A percentile compares a stretch with the other conserved stretches of the same genome.
Conservation (phyloP, 2,329 filamentous ascomycete genomes). For the Phoma herbarum region DNA sequence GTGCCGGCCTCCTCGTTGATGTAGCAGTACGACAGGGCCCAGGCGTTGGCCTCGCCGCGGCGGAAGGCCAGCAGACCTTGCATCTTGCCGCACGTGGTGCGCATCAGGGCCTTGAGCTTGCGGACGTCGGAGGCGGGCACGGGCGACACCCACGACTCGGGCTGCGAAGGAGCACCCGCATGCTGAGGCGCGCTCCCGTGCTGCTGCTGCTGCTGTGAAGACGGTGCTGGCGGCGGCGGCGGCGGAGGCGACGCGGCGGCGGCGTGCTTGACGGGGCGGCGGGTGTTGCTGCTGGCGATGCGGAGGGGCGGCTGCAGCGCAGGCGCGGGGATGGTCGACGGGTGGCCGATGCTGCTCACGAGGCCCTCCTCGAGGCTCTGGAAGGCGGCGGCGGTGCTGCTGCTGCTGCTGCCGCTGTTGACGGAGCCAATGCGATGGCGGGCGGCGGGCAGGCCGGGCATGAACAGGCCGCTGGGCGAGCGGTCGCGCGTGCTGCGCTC, state of each 20-base stretch:
- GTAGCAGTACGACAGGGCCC: conserved; percentile 76
- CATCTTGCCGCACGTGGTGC: conserved; percentile 79
- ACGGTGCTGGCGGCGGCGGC: conserved; percentile 23
- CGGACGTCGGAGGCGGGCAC: conserved; percentile 72
- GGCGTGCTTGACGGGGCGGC: conserved; percentile 30
- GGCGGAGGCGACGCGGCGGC: conserved; percentile 19
- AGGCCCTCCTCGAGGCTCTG: conserved; percentile 54
- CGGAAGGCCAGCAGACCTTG: conserved; percentile 79
- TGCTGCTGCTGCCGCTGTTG: conserved; percentile 62
- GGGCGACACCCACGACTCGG: conserved; percentile 50
- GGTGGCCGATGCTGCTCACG: conserved; percentile 54
- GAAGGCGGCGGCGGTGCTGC: conserved; percentile 43
- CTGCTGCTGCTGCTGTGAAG: conserved; percentile 24
- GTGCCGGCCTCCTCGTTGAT: conserved; percentile 80
- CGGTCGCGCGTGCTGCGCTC: conserved; percentile 53
- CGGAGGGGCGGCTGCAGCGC: conserved; percentile 11
- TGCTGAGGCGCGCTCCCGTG: conserved; percentile 1
- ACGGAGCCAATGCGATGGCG: conserved; percentile 42
- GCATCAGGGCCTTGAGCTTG: conserved; percentile 79
- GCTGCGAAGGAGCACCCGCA: conserved; percentile 18
- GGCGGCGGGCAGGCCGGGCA: neutral
- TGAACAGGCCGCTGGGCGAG: conserved; percentile 19
- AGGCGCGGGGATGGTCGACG: conserved; percentile 47
- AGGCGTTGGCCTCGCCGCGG: conserved; percentile 66
- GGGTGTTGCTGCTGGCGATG: conserved; percentile 22